Base-by-base conservation (phyloP, 1,284 basidiomycete species). In the Boletus sp. region DNA sequence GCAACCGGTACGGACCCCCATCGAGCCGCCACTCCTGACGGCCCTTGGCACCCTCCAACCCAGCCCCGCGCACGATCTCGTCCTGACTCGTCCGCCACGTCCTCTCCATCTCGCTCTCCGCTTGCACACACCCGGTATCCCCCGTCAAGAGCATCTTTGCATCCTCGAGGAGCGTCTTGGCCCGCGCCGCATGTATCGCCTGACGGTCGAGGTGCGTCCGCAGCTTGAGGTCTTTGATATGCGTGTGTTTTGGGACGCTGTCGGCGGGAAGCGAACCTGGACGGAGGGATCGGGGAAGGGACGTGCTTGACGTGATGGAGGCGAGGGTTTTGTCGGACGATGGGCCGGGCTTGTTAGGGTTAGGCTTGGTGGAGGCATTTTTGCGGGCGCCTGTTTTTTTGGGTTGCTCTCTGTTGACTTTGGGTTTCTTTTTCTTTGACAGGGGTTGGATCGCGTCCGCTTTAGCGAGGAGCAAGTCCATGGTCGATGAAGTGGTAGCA, bases 31-130 rank as follows among this genome's bases (percentile, higher is more conserved):
- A 81, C 64, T 94, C 90, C 59, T 81, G 86, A 41, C 87, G 72
- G 36, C 93, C 92, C 47, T 71, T 77, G 2, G 83, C 82, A 3
- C 83, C 84, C 53, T 89, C 88, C 45, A 80, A 72, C 0, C 91
- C 91, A 0, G 90, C 84, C 8, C 74, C 75, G 1, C 75, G 63
- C 10, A 72, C 72, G 54, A 98, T 89, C 57, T 95, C 91, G 8
- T 76, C 72, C 70, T 99, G 95, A 0, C 80, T 78, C 5, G 94
- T 77, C 47, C 89, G 77, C 91, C 93, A 97, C 4, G 95, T 97
- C 57, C 82, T 72, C 62, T 98, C 95, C 69, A 95, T 73, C 48
- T 82, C 84, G 2, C 75, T 77, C 55, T 94, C 90, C 13, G 77
- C 75, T 60, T 88, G 76, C 52, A 95, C 78, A 54, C 74, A 66